Evolutionary conservation across 1,284 basidiomycete species (phyloP).

Genomic region (Polyporus tsugae): DNA sequence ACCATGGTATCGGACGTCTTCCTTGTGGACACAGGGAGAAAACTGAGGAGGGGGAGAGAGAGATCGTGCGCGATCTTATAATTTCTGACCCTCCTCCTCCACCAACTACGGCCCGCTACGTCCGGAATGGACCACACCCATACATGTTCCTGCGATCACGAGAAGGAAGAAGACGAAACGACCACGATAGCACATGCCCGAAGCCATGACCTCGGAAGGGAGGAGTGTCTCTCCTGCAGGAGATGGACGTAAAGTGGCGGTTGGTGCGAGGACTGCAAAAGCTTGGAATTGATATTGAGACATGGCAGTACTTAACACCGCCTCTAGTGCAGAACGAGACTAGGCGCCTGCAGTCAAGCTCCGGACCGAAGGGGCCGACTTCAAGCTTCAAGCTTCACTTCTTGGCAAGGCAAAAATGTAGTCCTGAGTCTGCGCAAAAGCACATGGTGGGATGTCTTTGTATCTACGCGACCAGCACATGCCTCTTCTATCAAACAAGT

Average conservation of each 20-base stretch:
- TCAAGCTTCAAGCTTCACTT: too few species aligned
- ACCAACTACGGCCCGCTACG: background rate
- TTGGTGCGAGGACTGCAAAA: background rate
- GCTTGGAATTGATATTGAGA: background rate
- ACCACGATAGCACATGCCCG: background rate
- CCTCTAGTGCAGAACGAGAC: background rate
- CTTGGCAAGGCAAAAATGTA: background rate
- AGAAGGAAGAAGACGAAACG: background rate
- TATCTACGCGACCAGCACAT: background rate
- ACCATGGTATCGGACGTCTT: conserved; percentile 18
- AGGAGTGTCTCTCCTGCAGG: background rate
- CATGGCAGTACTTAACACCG: too few species aligned
- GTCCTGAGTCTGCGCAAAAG: background rate
- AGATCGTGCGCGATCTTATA: background rate
- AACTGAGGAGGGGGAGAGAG: background rate
- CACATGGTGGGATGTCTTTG: background rate
- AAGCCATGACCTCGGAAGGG: too few species aligned
- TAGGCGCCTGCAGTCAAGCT: background rate
- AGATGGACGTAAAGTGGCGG: background rate
- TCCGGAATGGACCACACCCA: background rate
- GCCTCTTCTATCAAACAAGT: background rate
- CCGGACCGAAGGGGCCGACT: background rate
- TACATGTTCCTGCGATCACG: background rate
- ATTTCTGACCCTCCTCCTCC: background rate
- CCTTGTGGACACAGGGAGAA: background rate